Conservation (phyloP, 352 stramenopile genomes). For the Phytopythium sindhum region DNA sequence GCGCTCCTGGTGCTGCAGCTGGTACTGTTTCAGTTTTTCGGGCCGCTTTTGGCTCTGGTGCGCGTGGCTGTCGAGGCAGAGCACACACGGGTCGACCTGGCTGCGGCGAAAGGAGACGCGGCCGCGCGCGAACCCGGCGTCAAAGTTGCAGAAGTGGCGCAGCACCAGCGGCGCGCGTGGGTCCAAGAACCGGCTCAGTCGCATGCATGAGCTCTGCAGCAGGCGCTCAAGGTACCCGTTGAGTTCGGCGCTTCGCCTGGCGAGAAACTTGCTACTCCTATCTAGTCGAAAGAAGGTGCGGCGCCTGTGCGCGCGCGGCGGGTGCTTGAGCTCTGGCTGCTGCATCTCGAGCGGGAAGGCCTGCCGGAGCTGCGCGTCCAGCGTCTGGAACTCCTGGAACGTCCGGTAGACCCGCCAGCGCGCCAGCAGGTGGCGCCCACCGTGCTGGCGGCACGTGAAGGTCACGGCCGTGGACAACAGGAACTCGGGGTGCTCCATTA, state of each 20-base stretch:
- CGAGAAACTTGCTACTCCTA: conserved; percentile 53
- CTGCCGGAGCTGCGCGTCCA: conserved; percentile 67
- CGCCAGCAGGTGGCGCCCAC: conserved; percentile 47
- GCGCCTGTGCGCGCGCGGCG: conserved; percentile 46
- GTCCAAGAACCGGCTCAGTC: conserved; percentile 71
- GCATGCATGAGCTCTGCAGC: conserved; percentile 36
- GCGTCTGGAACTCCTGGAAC: conserved; percentile 71
- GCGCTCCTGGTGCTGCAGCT: not conserved
- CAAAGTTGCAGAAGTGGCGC: conserved; percentile 83
- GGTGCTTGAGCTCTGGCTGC: conserved; percentile 20
- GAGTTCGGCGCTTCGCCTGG: conserved; percentile 56
- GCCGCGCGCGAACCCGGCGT: conserved; percentile 48
- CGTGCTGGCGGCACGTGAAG: conserved; percentile 61
- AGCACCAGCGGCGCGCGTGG: conserved; percentile 62
- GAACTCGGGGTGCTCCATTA: conserved; percentile 84
- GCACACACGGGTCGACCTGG: conserved; percentile 43
- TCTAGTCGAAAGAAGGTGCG: conserved; percentile 63
- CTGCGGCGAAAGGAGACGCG: conserved; percentile 31
- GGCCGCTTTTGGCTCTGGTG: conserved; percentile 24
- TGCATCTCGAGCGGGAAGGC: conserved; percentile 66
- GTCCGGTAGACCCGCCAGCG: conserved; percentile 60
- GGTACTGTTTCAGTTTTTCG: conserved; percentile 13
- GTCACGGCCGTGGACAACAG: conserved; percentile 52
- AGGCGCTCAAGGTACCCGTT: conserved; percentile 54
- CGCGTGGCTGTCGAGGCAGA: conserved; percentile 46